Base-by-base conservation (phyloP, 2,329 filamentous ascomycete species). In the Exserohilum rostratum region DNA sequence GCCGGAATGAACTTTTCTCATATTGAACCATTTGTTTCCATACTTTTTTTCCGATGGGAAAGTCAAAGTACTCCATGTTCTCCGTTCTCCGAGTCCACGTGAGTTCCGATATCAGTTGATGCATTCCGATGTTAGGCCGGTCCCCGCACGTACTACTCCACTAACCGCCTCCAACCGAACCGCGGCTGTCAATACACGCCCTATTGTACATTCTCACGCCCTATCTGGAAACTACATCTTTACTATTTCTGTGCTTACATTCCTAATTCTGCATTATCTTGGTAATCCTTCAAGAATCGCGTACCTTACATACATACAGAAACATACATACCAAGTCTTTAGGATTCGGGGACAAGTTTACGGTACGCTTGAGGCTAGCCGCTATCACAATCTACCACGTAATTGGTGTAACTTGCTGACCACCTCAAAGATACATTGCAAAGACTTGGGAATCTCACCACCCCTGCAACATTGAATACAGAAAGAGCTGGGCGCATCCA, bases 101-200 rank as follows among this genome's bases (percentile, higher is more conserved):
- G 20, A 33, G 37, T 45, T 50, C 52, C 47, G 46, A 39, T 46
- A 25, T 35, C 46, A 31, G 31, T 34, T 27, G 44, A 40, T 42
- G 25, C 22, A 50, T 46, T 57, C 53, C 56, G 53, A 54, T 31
- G 1, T 40, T 48, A 55, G 18, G 46, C 53, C 58, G 50, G 50
- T 43, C 39, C 46, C 53, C 59, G 39, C 39, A 42, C 40, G 51
- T 44, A 37, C 38, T 44, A 50, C 46, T 50, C 46, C 46, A 40
- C 53, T 53, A 54, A 46, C 59, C 61, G 61, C 37, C 33, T 47
- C 39, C 60, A 62, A 61, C 61, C 61, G 61, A 62, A 54, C 59
- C 61, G 61, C 59, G 59, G 55, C 17, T 57, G 45, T 53, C 43
- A 49, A 45, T 45, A 37, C 30, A 54, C 54, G 47, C 51, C 57